Conservation (phyloP, 208 protist species). For the Tetramitus jugosus region DNA sequence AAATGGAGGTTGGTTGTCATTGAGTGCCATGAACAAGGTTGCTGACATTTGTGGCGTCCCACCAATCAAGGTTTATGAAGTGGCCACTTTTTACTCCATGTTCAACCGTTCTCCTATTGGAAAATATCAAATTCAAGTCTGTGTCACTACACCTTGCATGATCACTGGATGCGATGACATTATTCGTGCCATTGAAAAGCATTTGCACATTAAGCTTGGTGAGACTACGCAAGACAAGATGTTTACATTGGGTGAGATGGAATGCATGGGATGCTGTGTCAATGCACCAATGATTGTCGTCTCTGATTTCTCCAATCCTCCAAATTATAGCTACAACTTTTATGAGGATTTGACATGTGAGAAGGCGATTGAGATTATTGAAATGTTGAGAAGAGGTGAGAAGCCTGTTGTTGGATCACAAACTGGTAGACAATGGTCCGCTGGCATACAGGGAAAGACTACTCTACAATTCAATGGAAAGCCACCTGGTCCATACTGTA, state of each 20-base stretch:
- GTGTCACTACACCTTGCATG: slow-evolving; percentile 82
- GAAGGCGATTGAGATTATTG: slow-evolving; percentile 24
- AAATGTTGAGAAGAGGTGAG: slow-evolving; percentile 22
- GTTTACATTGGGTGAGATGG: slow-evolving; percentile 81
- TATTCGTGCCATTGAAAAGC: slow-evolving; percentile 58
- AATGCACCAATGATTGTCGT: slow-evolving; percentile 84
- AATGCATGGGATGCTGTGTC: slow-evolving; percentile 82
- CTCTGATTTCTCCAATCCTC: slow-evolving; percentile 59
- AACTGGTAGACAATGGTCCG: not conserved
- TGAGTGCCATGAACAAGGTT: slow-evolving; percentile 85
- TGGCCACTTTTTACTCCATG: slow-evolving; percentile 85
- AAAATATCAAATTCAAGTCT: slow-evolving; percentile 80
- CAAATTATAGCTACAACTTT: slow-evolving; percentile 24
- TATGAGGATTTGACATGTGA: slow-evolving; percentile 28
- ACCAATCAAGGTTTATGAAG: slow-evolving; percentile 78
- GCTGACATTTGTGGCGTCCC: slow-evolving; percentile 78
- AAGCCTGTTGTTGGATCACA: slow-evolving; percentile 15
- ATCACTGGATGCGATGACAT: slow-evolving; percentile 73
- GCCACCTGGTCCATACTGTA: slow-evolving; percentile 18
- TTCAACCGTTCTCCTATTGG: slow-evolving; percentile 82
- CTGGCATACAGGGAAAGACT: not conserved
- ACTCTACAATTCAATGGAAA: slow-evolving; percentile 1
- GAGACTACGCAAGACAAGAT: slow-evolving; percentile 16
- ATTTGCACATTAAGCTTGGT: slow-evolving; percentile 54
- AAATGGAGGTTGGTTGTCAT: slow-evolving; percentile 75